A percentile compares a stretch with the other conserved stretches of the same genome.
Conservation (phyloP, 768 basidiomycete genomes). For the Botryobasidium botryosum region DNA sequence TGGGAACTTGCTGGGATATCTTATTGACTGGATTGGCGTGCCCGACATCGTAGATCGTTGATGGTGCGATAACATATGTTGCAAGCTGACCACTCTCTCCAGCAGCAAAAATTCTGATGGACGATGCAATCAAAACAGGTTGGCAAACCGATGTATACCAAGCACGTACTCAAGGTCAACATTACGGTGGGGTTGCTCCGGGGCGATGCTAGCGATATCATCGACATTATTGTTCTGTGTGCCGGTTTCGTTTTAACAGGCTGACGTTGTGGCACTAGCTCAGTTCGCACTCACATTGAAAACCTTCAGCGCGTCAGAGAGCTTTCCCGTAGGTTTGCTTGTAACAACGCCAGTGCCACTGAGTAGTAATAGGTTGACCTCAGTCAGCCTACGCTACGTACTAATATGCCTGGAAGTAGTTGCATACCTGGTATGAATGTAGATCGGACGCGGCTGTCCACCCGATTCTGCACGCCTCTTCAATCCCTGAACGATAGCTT, state of each 20-base stretch:
- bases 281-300: constrained; percentile 13
- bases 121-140: neutral
- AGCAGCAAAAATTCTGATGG: constrained; percentile 14
- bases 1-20: constrained; percentile 16
- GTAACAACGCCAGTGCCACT: constrained; percentile 12
- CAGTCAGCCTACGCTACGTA: neutral
- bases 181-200: constrained; percentile 14
- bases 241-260: neutral
- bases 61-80: constrained; percentile 17
- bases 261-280: neutral
- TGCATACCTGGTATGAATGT: constrained; percentile 16
- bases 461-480: constrained; percentile 5
- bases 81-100: constrained; percentile 9
- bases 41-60: constrained; percentile 15
- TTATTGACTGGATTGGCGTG: constrained; percentile 8
- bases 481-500: constrained; percentile 14
- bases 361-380: neutral
- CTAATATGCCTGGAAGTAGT: neutral
- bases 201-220: constrained; percentile 14
- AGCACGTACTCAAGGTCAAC: constrained; percentile 16
- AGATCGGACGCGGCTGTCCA: constrained; percentile 12
- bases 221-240: constrained; percentile 15
- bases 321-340: constrained; percentile 11
- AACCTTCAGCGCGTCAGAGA: constrained; percentile 13
- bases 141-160: neutral